These are phyloP conservation scores for Kalaharituber pfeilii DNA, from an alignment of 2,329 filamentous ascomycete species.

Conservation along the genomic window DNA sequence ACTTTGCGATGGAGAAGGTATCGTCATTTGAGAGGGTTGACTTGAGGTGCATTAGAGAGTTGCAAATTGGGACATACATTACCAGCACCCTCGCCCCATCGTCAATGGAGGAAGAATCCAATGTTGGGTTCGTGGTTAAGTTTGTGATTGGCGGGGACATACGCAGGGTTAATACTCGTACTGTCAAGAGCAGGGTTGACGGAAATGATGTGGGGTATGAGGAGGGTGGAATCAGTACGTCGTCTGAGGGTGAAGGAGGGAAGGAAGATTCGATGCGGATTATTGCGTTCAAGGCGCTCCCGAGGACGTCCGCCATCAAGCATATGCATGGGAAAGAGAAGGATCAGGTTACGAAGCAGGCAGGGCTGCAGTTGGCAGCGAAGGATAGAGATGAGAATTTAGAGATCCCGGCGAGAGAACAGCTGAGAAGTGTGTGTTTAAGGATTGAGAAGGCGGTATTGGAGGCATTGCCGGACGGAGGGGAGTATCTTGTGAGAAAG, in stretches of 20 bases:
- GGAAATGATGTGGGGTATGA: constrained; percentile 17
- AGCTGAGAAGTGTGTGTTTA: not conserved
- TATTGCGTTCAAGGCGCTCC: constrained; percentile 40
- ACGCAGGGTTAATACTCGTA: constrained; percentile 56
- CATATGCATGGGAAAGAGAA: constrained; percentile 19
- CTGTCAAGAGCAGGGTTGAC: constrained; percentile 14
- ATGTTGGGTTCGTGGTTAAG: constrained; percentile 65
- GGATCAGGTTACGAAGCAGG: constrained; percentile 31
- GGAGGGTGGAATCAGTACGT: constrained; percentile 7
- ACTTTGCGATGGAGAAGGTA: constrained; percentile 92
- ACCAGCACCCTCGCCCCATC: constrained; percentile 66
- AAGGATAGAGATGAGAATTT: constrained; percentile 6
- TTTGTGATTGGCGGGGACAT: constrained; percentile 47
- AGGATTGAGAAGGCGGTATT: not conserved
- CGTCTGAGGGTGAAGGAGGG: not conserved
- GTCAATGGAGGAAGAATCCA: constrained; percentile 60
- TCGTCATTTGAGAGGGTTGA: constrained; percentile 77
- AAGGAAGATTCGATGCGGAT: constrained; percentile 25
- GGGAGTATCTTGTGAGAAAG: constrained; percentile 23
- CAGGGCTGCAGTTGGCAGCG: constrained; percentile 12
- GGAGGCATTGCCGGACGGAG: constrained; percentile 10
- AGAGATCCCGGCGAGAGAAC: not conserved
- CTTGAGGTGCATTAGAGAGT: constrained; percentile 50
- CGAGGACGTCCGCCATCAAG: constrained; percentile 23
- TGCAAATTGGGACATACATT: constrained; percentile 69